Evolutionary conservation across 2,329 filamentous ascomycete genomes (phyloP).

Genomic region (Dendryphion nanum): DNA sequence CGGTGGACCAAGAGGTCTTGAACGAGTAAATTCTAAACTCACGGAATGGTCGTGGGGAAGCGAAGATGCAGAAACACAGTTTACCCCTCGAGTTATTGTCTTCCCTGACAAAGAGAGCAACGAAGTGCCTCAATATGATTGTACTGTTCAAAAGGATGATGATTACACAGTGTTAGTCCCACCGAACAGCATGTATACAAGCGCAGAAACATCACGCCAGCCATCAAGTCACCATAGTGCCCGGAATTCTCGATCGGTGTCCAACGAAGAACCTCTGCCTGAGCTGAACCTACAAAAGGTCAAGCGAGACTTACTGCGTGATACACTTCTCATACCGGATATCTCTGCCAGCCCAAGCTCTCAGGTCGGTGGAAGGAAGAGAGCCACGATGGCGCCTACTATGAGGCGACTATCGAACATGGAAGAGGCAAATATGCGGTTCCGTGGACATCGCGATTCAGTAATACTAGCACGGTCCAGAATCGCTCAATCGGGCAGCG

Average conservation of each 20-base stretch:
- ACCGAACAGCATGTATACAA: conserved; percentile 30
- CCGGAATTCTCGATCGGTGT: conserved; percentile 8
- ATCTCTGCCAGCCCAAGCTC: neutral
- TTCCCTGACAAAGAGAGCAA: conserved; percentile 30
- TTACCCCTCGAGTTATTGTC: conserved; percentile 25
- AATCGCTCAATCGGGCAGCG: conserved; percentile 14
- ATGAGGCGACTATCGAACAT: conserved; percentile 25
- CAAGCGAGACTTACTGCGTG: too few relatives aligned
- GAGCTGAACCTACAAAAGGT: too few relatives aligned
- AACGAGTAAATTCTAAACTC: conserved; percentile 31
- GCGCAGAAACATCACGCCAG: conserved; percentile 15
- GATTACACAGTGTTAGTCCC: conserved; percentile 13
- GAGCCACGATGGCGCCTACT: neutral
- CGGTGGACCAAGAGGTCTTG: conserved; percentile 17
- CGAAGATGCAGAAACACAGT: conserved; percentile 12
- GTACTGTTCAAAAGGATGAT: too few relatives aligned
- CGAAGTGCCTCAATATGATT: too few relatives aligned
- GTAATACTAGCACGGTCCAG: conserved; percentile 27
- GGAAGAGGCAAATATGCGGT: conserved; percentile 25
- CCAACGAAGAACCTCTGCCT: neutral
- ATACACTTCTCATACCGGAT: too few relatives aligned
- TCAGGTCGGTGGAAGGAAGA: neutral
- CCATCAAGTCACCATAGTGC: conserved; percentile 21
- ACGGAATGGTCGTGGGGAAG: conserved; percentile 26
- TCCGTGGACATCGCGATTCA: conserved; percentile 33